These are phyloP conservation scores for Kwoniella bestiolae DNA, from an alignment of 768 basidiomycete genomes.

Conservation along the genomic window DNA sequence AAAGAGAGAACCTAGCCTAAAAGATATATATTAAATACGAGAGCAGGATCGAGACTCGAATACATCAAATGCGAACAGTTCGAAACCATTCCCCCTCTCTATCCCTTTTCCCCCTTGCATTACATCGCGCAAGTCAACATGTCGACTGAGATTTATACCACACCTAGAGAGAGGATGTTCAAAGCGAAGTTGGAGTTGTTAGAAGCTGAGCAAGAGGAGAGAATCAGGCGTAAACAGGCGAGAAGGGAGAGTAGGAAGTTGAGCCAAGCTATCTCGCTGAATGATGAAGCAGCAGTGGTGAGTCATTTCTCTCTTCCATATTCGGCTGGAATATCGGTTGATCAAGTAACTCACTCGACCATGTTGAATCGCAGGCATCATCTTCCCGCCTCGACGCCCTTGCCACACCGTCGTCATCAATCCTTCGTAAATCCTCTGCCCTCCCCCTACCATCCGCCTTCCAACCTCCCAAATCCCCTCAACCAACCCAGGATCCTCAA, in stretches of 20 bases:
- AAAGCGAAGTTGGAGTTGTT: slow-evolving; percentile 15
- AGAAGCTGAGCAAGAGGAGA: slow-evolving; percentile 15
- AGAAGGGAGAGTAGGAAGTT: slow-evolving; percentile 11
- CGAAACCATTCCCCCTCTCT: not conserved
- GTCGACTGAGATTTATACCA: not conserved
- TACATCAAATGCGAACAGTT: not conserved
- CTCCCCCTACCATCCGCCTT: not conserved
- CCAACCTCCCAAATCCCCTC: not conserved
- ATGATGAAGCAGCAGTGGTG: slow-evolving; percentile 11
- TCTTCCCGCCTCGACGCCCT: not conserved
- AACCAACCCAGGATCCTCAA: not conserved
- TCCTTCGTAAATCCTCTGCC: slow-evolving; percentile 12
- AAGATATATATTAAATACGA: not conserved
- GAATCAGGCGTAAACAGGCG: not conserved
- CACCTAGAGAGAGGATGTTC: slow-evolving; percentile 22
- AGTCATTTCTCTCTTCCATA: not conserved
- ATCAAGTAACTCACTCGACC: not conserved
- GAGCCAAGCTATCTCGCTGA: not conserved
- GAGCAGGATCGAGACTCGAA: not conserved
- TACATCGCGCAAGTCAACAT: not conserved
- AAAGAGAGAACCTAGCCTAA: not conserved
- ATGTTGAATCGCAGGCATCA: not conserved
- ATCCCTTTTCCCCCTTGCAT: not conserved
- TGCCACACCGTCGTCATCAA: slow-evolving; percentile 6
- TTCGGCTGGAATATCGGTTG: no score